Evolutionary conservation across 2,329 filamentous ascomycete genomes (phyloP), one percentile per base, ranked within the genome.

Genomic region (Xylaria sp.): DNA sequence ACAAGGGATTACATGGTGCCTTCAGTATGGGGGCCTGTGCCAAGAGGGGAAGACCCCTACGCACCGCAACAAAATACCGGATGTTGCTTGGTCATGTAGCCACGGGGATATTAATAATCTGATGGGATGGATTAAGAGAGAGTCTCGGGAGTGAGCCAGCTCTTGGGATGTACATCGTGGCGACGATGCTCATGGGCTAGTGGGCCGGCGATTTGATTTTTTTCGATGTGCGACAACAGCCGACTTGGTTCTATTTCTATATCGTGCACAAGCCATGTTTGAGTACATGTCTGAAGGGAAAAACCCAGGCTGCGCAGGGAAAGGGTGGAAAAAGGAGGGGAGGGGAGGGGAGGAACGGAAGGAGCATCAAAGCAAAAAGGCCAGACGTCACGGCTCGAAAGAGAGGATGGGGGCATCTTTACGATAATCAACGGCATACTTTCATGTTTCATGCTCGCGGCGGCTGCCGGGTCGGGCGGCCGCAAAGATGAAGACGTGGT

Each of bases 1-100:
- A 98, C 96, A 76, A 92, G 95, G 82, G 96, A 99, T 82, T 98
- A 97, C 86, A 98, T 99, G 96, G 94, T 98, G 63, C 94, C 94
- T 61, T 97, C 94, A 63, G 93, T 97, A 82, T 99, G 96, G 96
- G 95, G 95, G 75, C 89, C 91, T 70, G 94, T 98, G 73, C 94
- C 97, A 80, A 95, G 94, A 86, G 91, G 92, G 81, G 96, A 98
- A 81, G 96, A 99, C 81, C 96, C 96, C n/a, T 99, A 99, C 81
- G 94, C 95, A 78, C 95, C 95, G 75, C 95, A 97, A 86, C 94
- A 97, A 84, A 93, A 89, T 76, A 92, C 90, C 80, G 92, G 94
- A 78, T 99, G 96, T 89, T 99, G 96, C 85, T 88, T 92, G 78
- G 90, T 99, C 83, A 98, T 98, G 95, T 98, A 89, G 76, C 81